These are phyloP conservation scores for Nepenthes mirabilis DNA, from an alignment of 148 eudicot genomes.

Conservation along the genomic window DNA sequence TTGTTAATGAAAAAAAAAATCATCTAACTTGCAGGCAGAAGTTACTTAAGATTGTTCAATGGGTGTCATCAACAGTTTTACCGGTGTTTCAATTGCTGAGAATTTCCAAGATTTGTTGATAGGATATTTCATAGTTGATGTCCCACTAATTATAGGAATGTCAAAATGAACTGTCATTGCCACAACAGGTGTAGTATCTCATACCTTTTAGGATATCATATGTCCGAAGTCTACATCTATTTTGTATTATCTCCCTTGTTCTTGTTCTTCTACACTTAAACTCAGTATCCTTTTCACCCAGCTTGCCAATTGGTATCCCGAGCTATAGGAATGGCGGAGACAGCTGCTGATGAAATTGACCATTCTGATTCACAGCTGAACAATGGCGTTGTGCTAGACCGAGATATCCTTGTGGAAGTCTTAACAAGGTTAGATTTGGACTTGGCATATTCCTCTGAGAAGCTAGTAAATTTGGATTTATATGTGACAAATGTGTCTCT, in stretches of 20 bases:
- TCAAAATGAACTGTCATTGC: no score
- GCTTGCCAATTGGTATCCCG: background rate
- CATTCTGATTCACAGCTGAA: background rate
- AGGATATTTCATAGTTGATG: no score
- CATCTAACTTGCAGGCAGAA: no score
- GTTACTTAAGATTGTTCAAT: no score
- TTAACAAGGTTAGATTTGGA: conserved; percentile 44
- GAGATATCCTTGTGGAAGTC: conserved; percentile 18
- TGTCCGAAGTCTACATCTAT: no score
- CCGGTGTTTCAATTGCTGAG: no score
- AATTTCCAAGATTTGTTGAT: no score
- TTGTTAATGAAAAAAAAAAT: no score
- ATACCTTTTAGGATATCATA: no score
- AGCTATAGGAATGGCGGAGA: conserved; percentile 1
- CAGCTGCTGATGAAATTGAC: background rate
- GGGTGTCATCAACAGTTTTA: no score
- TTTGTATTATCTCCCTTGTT: background rate
- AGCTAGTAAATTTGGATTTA: conserved; percentile 59
- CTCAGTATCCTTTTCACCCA: background rate
- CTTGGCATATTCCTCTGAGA: conserved; percentile 60
- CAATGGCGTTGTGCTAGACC: conserved; percentile 6
- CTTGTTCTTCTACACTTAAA: background rate
- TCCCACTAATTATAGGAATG: no score
- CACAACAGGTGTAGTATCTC: no score
- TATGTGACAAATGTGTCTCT: conserved; percentile 39